phyloP scores from a whole-genome alignment of 257 asterid genomes.

The Echites panduratus region DNA sequence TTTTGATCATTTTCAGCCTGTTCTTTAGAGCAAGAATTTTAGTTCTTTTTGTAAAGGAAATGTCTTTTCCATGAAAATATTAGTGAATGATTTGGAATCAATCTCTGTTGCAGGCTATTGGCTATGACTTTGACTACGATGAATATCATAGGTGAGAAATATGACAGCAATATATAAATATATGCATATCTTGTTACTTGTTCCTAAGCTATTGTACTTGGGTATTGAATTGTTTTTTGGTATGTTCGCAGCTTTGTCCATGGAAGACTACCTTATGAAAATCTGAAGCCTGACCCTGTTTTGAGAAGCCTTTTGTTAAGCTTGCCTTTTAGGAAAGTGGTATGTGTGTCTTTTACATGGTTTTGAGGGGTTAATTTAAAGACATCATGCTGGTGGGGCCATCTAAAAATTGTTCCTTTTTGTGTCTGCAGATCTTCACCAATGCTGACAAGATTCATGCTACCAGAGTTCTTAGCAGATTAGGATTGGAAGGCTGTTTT shows the following conservation, averaged over 20 bases:
- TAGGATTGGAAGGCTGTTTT: slow-evolving; percentile 84
- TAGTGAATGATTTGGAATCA: neutral
- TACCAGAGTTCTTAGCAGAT: slow-evolving; percentile 48
- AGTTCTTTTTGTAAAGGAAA: neutral
- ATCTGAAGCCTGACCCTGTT: slow-evolving; percentile 80
- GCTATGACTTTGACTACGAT: slow-evolving; percentile 91
- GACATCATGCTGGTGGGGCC: neutral
- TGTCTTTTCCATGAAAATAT: slow-evolving; percentile 8
- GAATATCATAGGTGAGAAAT: slow-evolving; percentile 67
- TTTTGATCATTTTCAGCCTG: neutral
- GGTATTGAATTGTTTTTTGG: neutral
- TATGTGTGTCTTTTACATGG: slow-evolving; percentile 38
- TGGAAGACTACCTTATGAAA: slow-evolving; percentile 94
- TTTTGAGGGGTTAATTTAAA: neutral
- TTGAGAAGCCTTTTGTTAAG: slow-evolving; percentile 67
- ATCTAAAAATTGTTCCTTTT: neutral
- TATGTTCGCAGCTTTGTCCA: slow-evolving; percentile 66
- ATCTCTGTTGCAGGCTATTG: slow-evolving; percentile 68
- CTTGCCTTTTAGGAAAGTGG: slow-evolving; percentile 76
- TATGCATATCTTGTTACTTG: neutral
- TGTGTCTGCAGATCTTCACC: slow-evolving; percentile 64
- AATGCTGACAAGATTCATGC: slow-evolving; percentile 91
- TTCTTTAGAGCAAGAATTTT: neutral
- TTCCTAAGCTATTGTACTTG: neutral
- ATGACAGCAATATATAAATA: too few species aligned